Evolutionary conservation across 1,284 basidiomycete species (phyloP).

Genomic region (Coniophora puteana): DNA sequence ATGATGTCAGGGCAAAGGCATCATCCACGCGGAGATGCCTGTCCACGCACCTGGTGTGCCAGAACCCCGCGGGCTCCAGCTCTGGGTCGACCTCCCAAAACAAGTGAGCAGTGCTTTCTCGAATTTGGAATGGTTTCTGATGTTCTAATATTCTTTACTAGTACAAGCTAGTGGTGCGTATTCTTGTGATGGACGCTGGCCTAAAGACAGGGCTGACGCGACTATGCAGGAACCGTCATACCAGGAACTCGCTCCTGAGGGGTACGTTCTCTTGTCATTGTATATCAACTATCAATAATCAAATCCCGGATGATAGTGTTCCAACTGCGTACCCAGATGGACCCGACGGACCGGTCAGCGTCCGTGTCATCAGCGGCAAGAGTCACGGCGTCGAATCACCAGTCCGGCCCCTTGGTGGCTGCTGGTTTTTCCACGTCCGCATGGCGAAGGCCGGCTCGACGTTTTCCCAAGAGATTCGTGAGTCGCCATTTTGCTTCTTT

Average conservation of each 20-base stretch:
- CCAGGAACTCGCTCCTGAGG: constrained; percentile 66
- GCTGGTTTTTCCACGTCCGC: constrained; percentile 88
- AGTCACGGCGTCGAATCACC: constrained; percentile 85
- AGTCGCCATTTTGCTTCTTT: constrained; percentile 25
- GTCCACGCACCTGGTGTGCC: constrained; percentile 65
- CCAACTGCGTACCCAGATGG: constrained; percentile 73
- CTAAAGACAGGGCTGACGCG: too few relatives aligned
- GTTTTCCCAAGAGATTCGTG: constrained; percentile 85
- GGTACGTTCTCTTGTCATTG: constrained; percentile 33
- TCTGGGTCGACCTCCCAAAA: constrained; percentile 93
- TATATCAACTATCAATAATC: constrained; percentile 1
- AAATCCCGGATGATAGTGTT: constrained; percentile 43
- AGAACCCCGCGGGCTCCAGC: constrained; percentile 78
- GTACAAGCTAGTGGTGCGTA: constrained; percentile 77
- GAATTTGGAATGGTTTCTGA: neutral
- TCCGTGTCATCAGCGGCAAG: constrained; percentile 89
- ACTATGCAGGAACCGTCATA: constrained; percentile 67
- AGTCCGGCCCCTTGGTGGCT: constrained; percentile 86
- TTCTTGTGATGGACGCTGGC: too few relatives aligned
- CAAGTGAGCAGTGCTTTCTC: constrained; percentile 35
- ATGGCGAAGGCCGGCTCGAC: constrained; percentile 62
- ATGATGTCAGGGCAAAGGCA: constrained; percentile 39
- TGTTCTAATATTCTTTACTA: constrained; percentile 26
- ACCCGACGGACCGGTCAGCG: constrained; percentile 61
- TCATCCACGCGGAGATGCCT: constrained; percentile 92